phyloP scores from a whole-genome alignment of 78 protist species.

The Speleostelium caveatum region DNA sequence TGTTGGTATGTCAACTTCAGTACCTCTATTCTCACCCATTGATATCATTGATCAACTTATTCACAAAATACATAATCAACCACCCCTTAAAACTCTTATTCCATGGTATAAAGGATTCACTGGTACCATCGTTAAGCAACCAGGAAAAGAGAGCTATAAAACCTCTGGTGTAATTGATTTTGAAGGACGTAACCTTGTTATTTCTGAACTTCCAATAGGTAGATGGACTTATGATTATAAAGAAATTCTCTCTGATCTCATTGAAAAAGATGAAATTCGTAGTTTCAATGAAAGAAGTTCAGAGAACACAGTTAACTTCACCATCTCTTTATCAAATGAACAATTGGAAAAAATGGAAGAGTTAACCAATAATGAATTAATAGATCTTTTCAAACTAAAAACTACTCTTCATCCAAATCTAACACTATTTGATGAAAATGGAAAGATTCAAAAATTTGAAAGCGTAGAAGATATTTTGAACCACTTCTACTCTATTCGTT shows the following conservation, averaged over 20 bases:
- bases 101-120: conserved; percentile 98
- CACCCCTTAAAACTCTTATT: conserved; percentile 53
- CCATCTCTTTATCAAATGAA: conserved; percentile 48
- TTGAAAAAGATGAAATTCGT: background rate
- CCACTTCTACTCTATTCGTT: conserved; percentile 91
- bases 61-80: conserved; percentile 72
- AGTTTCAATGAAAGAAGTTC: conserved; percentile 19
- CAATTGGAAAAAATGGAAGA: conserved; percentile 36
- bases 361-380: conserved; percentile 44
- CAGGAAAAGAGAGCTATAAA: conserved; percentile 7
- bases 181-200: no score
- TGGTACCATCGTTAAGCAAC: conserved; percentile 65
- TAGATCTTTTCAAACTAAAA: background rate
- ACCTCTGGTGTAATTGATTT: background rate
- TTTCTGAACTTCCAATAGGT: conserved; percentile 88
- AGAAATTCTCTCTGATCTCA: conserved; percentile 55
- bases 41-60: conserved; percentile 89
- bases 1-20: conserved; percentile 59
- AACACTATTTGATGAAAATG: conserved; percentile 90
- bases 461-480: conserved; percentile 75
- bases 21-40: conserved; percentile 95
- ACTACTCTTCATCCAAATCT: conserved; percentile 84
- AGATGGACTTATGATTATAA: conserved; percentile 92
- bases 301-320: conserved; percentile 73
- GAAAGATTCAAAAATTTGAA: conserved; percentile 88